These are phyloP conservation scores for Knoxia roxburghii DNA, from an alignment of 257 asterid genomes.

Conservation along the genomic window DNA sequence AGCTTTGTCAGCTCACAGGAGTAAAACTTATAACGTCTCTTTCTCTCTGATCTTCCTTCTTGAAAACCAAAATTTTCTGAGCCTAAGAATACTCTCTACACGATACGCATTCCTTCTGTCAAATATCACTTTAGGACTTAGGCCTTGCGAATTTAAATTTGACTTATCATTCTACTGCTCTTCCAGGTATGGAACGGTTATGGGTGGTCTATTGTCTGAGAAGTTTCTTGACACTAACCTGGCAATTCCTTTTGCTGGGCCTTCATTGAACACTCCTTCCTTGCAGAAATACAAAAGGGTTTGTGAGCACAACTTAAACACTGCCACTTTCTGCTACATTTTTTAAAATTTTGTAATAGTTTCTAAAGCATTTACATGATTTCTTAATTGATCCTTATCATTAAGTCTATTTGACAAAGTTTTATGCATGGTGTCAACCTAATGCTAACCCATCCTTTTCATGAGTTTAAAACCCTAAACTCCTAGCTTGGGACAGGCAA, in stretches of 20 bases:
- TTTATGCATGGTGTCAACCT: too few relatives aligned
- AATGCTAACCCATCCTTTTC: too few relatives aligned
- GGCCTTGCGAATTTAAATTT: constrained; percentile 5
- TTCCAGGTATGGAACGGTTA: constrained; percentile 91
- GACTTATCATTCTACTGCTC: constrained; percentile 1
- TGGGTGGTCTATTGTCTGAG: constrained; percentile 95
- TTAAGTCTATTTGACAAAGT: too few relatives aligned
- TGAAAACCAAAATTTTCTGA: background rate
- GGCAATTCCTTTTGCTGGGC: constrained; percentile 87
- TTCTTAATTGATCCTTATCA: too few relatives aligned
- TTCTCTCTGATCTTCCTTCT: constrained; percentile 1
- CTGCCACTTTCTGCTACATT: background rate
- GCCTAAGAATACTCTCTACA: background rate
- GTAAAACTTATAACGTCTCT: constrained; percentile 94
- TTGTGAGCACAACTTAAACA: background rate
- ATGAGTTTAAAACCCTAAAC: too few relatives aligned
- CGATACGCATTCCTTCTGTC: background rate
- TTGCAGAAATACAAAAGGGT: constrained; percentile 97
- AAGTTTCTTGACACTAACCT: constrained; percentile 88
- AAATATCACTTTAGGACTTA: background rate
- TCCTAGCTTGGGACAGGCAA: too few relatives aligned
- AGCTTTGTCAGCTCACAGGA: constrained; percentile 80
- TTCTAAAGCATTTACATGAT: background rate
- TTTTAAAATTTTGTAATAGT: background rate
- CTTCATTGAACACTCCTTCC: constrained; percentile 84